phyloP scores from a whole-genome alignment of 345 rosid species.

The Arabidopsis arenosa region DNA sequence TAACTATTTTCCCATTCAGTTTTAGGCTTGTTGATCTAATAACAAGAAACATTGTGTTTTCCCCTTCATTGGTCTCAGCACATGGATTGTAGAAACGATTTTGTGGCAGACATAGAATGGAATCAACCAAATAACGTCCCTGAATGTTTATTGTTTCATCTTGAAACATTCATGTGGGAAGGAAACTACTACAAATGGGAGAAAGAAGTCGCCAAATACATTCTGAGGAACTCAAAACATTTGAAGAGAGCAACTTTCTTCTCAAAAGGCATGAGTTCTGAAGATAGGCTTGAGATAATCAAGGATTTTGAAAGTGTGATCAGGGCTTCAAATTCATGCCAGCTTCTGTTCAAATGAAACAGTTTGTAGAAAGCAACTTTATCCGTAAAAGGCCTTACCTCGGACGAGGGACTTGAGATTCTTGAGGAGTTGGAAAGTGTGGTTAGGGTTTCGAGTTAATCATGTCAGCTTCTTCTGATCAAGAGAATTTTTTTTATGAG shows the following conservation, averaged over 20 bases:
- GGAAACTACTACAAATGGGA: neutral
- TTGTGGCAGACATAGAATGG: neutral
- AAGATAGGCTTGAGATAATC: neutral
- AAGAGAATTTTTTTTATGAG: no score
- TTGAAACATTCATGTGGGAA: neutral
- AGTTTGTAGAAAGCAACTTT: no score
- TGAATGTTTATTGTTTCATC: constrained; percentile 1
- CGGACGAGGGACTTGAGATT: no score
- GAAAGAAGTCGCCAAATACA: neutral
- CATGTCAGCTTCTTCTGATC: no score
- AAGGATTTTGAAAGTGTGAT: neutral
- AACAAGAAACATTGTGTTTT: no score
- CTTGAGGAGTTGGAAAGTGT: no score
- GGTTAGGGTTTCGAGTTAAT: no score
- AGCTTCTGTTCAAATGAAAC: neutral
- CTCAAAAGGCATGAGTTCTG: neutral
- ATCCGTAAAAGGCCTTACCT: no score
- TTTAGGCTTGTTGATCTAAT: no score
- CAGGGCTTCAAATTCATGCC: constrained; percentile 7
- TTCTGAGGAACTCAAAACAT: neutral
- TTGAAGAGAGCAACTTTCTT: neutral
- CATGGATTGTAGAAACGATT: no score
- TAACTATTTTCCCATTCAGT: no score
- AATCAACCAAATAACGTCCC: neutral
- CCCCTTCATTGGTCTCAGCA: no score